Conservation (phyloP, 2,329 filamentous ascomycete species). For the Penicillium decumbens region DNA sequence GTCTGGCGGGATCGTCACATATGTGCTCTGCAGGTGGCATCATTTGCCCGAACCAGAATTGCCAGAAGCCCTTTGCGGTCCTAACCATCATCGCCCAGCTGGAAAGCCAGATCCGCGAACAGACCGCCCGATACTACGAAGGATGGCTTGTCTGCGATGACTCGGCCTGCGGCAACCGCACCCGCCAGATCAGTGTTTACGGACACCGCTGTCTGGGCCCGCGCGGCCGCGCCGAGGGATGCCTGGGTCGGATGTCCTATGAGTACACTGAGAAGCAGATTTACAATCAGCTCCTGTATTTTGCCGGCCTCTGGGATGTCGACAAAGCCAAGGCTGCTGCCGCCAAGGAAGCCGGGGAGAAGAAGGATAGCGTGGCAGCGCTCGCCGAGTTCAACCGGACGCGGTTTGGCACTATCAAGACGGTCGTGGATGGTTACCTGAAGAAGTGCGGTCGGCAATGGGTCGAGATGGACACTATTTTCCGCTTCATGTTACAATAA, state of each 20-base stretch:
- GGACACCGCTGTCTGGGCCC: constrained; percentile 85
- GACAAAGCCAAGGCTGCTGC: constrained; percentile 65
- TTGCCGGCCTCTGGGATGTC: constrained; percentile 78
- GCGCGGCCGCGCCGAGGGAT: constrained; percentile 76
- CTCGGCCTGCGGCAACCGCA: constrained; percentile 76
- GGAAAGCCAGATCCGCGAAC: constrained; percentile 72
- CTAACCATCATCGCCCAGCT: constrained; percentile 80
- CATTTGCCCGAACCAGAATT: constrained; percentile 61
- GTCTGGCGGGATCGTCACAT: constrained; percentile 57
- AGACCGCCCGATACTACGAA: constrained; percentile 83
- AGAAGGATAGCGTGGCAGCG: constrained; percentile 62
- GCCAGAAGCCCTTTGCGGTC: constrained; percentile 60
- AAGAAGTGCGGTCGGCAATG: constrained; percentile 87
- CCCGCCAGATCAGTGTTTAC: constrained; percentile 88
- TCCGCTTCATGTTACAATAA: constrained; percentile 55
- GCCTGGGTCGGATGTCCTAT: constrained; percentile 80
- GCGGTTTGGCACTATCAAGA: constrained; percentile 70
- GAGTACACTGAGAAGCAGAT: constrained; percentile 83
- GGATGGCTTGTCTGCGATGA: constrained; percentile 90
- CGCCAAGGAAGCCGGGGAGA: constrained; percentile 49
- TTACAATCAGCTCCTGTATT: constrained; percentile 93
- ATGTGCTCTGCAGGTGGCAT: constrained; percentile 70
- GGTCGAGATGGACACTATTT: constrained; percentile 89
- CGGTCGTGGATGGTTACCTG: constrained; percentile 74
- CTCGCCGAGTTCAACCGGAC: constrained; percentile 77